Conservation (phyloP, 371 early-diverging fungal genomes). For the Umbelopsis sp. region DNA sequence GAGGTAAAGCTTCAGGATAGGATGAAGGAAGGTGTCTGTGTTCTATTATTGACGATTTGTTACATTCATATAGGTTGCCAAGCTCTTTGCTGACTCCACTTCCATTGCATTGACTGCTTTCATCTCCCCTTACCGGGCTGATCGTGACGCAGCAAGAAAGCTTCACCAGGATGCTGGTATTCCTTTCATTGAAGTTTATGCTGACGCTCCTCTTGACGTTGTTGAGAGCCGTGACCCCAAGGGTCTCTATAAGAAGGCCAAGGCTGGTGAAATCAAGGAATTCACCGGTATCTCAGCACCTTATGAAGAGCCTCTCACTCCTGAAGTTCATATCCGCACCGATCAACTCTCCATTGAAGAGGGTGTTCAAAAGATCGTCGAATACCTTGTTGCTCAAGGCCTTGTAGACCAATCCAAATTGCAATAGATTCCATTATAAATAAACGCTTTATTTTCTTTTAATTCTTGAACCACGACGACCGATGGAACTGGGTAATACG, state of each 20-base stretch:
- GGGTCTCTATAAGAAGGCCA: constrained; percentile 95
- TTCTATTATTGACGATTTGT: no score
- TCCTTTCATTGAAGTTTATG: constrained; percentile 84
- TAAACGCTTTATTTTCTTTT: not conserved
- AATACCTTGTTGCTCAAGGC: constrained; percentile 36
- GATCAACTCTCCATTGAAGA: constrained; percentile 74
- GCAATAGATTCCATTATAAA: constrained; percentile 4
- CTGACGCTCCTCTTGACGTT: constrained; percentile 86
- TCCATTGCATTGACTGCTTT: constrained; percentile 86
- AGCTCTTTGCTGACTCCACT: constrained; percentile 88
- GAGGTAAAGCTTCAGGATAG: constrained; percentile 56
- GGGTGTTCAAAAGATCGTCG: constrained; percentile 56
- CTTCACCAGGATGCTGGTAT: constrained; percentile 78
- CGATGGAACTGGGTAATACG: no score
- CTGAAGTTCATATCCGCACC: constrained; percentile 87
- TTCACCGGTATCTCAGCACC: constrained; percentile 95
- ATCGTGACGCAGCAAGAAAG: constrained; percentile 81
- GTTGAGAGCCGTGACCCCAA: constrained; percentile 94
- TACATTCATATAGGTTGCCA: constrained; percentile 63
- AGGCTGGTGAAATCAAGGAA: constrained; percentile 90
- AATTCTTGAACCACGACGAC: no score
- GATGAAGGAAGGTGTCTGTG: not conserved
- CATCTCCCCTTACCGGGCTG: constrained; percentile 86
- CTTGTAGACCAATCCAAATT: constrained; percentile 9
- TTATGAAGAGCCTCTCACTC: constrained; percentile 83